Evolutionary conservation across 2,329 filamentous ascomycete species (phyloP), one percentile per base, ranked within the genome.

Genomic region (Dothiorella sarmentorum): DNA sequence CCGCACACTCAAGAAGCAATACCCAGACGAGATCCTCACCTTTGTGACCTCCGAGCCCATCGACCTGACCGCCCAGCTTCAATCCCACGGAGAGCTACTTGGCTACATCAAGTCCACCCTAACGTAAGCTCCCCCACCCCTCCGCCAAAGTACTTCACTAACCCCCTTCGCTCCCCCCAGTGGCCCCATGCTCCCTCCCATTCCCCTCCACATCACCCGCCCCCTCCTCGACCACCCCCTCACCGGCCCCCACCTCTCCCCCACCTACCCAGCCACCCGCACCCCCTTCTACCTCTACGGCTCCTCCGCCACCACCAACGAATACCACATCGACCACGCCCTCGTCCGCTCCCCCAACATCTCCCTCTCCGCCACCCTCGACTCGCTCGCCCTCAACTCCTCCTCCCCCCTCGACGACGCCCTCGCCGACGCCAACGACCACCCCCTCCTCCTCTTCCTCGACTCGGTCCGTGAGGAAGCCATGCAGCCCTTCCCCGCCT

Each of bases 241-340:
- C 0, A 74, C 72, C 61, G 71, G 70, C 1, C 65, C 64, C 3
- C 66, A 68, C 37, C 73, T 72, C 0, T 69, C 73, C 5, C 51
- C 60, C 1, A 55, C 65, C 0, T 78, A 77, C 18, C 77, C 76
- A 0, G 11, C 58, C 0, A 62, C 65, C 0, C 71, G 67, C 61
- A 76, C 75, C 71, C 76, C 76, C 0, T 78, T 78, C 56, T 79
- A 78, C 29, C 67, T 78, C n/a, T 79, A 78, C 59, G 75, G 76
- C 7, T 68, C 33, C 33, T 56, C 6, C 31, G 64, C 66, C 58
- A 0, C 7, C 20, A 4, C 64, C 2, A 42, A 66, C 0, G 69
- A 76, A 38, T 56, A 63, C 1, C 71, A 78, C 57, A 76, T 79
- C 33, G 71, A 76, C n/a, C 77, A 80, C 60, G 68, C 77, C 40